A percentile compares a stretch with the other conserved stretches of the same genome.
Evolutionary conservation across 2,329 filamentous ascomycete species (phyloP).

Genomic region (Cercospora sojina): DNA sequence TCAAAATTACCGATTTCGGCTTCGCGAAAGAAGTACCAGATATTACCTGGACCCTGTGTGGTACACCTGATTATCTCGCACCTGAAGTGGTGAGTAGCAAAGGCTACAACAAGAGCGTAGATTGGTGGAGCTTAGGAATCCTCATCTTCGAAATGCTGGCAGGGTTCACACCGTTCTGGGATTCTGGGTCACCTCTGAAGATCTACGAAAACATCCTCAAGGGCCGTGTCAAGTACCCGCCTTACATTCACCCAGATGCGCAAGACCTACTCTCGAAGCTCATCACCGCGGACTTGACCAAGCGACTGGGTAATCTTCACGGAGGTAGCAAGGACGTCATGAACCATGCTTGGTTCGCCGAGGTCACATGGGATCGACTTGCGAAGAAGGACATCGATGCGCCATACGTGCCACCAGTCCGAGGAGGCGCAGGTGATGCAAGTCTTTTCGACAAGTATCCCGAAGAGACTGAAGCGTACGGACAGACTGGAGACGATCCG

Average conservation of each 20-base stretch:
- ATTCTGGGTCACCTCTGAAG: slow-evolving; percentile 95
- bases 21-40: slow-evolving; percentile 98
- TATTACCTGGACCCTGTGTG: slow-evolving; percentile 98
- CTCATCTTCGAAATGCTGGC: slow-evolving; percentile 99
- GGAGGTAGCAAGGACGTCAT: slow-evolving; percentile 90
- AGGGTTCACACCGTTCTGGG: slow-evolving; percentile 98
- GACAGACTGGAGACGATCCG: slow-evolving; percentile 75
- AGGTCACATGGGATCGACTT: slow-evolving; percentile 95
- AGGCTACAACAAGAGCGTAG: slow-evolving; percentile 98
- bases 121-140: slow-evolving; percentile 99
- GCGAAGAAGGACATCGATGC: slow-evolving; percentile 97
- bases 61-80: slow-evolving; percentile 94
- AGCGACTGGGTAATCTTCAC: slow-evolving; percentile 90
- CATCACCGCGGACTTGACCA: slow-evolving; percentile 92
- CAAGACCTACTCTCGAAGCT: slow-evolving; percentile 88
- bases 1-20: slow-evolving; percentile 92
- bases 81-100: slow-evolving; percentile 99
- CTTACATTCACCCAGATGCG: slow-evolving; percentile 91
- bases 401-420: slow-evolving; percentile 93
- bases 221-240: slow-evolving; percentile 92
- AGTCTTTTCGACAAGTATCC: slow-evolving; percentile 98
- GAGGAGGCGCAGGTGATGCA: slow-evolving; percentile 88
- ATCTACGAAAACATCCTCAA: slow-evolving; percentile 99
- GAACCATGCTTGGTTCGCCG: slow-evolving; percentile 91
- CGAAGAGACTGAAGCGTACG: slow-evolving; percentile 93